Evolutionary conservation across 805 yeast species (phyloP).

Genomic region (Kodamaea hsintzibuensis): DNA sequence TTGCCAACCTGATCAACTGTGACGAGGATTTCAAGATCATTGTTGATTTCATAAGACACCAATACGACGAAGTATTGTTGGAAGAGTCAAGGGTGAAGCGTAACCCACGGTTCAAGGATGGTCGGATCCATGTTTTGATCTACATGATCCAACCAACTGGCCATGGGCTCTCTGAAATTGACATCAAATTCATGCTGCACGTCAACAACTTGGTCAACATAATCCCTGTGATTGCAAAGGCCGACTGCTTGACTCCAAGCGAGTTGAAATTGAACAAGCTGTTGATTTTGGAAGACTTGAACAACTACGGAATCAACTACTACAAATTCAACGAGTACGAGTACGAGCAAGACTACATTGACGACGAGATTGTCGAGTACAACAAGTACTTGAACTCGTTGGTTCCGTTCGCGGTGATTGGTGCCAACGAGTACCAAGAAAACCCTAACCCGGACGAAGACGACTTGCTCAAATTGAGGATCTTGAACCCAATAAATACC

Average conservation of each 20-base stretch:
- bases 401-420: slow-evolving; percentile 68
- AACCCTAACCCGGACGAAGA: slow-evolving; percentile 32
- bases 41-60: slow-evolving; percentile 79
- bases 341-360: slow-evolving; percentile 48
- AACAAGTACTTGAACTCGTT: slow-evolving; percentile 63
- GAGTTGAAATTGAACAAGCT: slow-evolving; percentile 67
- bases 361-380: slow-evolving; percentile 65
- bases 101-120: slow-evolving; percentile 83
- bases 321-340: slow-evolving; percentile 70
- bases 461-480: slow-evolving; percentile 52
- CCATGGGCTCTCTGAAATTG: slow-evolving; percentile 45
- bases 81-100: slow-evolving; percentile 82
- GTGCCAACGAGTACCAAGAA: slow-evolving; percentile 63
- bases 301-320: slow-evolving; percentile 66
- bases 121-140: slow-evolving; percentile 67
- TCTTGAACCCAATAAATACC: slow-evolving; percentile 49
- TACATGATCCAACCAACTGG: slow-evolving; percentile 48
- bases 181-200: slow-evolving; percentile 42
- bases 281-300: slow-evolving; percentile 75
- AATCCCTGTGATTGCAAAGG: slow-evolving; percentile 45
- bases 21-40: slow-evolving; percentile 64
- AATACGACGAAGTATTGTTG: slow-evolving; percentile 77
- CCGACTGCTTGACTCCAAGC: slow-evolving; percentile 42
- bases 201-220: slow-evolving; percentile 44
- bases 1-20: slow-evolving; percentile 74